Base-by-base conservation (phyloP, 2,329 filamentous ascomycete genomes). In the Trichoderma atrobrunneum region DNA sequence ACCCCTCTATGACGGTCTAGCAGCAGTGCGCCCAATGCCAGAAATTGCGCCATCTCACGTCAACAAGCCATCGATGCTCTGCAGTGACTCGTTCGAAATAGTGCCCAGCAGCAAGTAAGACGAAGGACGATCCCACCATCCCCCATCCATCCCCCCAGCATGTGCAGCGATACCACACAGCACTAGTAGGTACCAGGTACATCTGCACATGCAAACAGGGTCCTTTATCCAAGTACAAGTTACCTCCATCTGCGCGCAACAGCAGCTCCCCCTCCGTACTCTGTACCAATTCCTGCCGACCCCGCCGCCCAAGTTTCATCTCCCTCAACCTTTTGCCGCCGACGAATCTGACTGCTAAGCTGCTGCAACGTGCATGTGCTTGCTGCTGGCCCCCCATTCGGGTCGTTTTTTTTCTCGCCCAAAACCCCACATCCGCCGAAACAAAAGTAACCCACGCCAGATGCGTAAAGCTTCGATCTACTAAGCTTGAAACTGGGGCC, bases 1-100 rank as follows among this genome's bases (percentile, higher is more conserved):
- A 54, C 16, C 43, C n/a, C 43, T 36, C 43, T 66, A 66, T 66
- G 48, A 10, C n/a, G 6, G 26, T 11, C 30, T 66, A 66, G 28
- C 63, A 54, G 63, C 39, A 5, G 21, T 36, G 32, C 51, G 16
- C 39, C n/a, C 32, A 36, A 18, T 7, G 26, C 14, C 43, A 60
- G 34, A 60, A 68, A 68, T 68, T 68, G 65, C 65, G 65, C 65
- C 65, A 68, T 68, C 54, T 59, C 65, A 36, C 64, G 64, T 57
- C 64, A 67, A 67, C 64, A 56, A 56, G 64, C 64, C 64, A 34
- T 64, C 30, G 39, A 34, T 56, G 28, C 34, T 43, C 18, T 26
- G 26, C 61, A 28, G 36, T 48, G 61, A 30, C 61, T 64, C 36
- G 24, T 48, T 51, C 18, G 32, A 34, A 61, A 21, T 21, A 51